A percentile compares a stretch with the other conserved stretches of the same genome.
phyloP scores from a whole-genome alignment of 2,329 filamentous ascomycete genomes.

The Tolypocladium nubicola region DNA sequence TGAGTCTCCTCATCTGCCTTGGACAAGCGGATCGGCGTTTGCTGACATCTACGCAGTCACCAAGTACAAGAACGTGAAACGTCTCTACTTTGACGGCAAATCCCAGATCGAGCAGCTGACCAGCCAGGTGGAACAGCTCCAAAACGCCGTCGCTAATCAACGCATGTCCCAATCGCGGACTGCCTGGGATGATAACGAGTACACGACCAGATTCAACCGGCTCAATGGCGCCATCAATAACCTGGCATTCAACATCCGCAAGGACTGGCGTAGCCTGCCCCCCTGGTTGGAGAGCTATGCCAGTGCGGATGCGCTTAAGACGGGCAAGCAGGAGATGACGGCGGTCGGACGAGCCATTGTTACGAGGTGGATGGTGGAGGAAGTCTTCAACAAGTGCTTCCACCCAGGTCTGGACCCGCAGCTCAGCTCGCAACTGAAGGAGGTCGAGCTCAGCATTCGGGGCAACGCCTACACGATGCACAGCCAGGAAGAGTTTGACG shows the following conservation, averaged over 20 bases:
- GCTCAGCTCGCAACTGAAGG: slow-evolving; percentile 71
- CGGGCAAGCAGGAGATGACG: slow-evolving; percentile 96
- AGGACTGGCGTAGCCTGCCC: slow-evolving; percentile 80
- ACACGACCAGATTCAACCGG: slow-evolving; percentile 76
- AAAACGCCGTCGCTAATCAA: slow-evolving; percentile 96
- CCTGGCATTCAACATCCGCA: slow-evolving; percentile 89
- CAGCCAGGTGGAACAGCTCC: slow-evolving; percentile 81
- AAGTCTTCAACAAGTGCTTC: slow-evolving; percentile 86
- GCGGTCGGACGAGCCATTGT: slow-evolving; percentile 85
- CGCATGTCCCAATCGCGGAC: slow-evolving; percentile 90
- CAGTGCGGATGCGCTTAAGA: slow-evolving; percentile 74
- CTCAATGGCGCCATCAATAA: slow-evolving; percentile 92
- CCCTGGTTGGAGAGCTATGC: slow-evolving; percentile 70
- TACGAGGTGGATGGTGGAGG: slow-evolving; percentile 79
- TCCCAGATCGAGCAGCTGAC: slow-evolving; percentile 82
- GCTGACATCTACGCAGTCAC: slow-evolving; percentile 45
- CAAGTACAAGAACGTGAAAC: slow-evolving; percentile 98
- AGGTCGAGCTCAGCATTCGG: slow-evolving; percentile 80
- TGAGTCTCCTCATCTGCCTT: slow-evolving; percentile 21
- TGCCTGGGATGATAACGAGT: slow-evolving; percentile 91
- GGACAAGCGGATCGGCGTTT: not conserved
- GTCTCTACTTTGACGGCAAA: slow-evolving; percentile 94
- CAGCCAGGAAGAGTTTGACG: slow-evolving; percentile 81
- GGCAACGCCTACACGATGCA: slow-evolving; percentile 61
- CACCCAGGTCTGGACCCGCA: slow-evolving; percentile 74